phyloP scores from a whole-genome alignment of 1,284 basidiomycete genomes.

The Cutaneotrichosporon sp. region DNA sequence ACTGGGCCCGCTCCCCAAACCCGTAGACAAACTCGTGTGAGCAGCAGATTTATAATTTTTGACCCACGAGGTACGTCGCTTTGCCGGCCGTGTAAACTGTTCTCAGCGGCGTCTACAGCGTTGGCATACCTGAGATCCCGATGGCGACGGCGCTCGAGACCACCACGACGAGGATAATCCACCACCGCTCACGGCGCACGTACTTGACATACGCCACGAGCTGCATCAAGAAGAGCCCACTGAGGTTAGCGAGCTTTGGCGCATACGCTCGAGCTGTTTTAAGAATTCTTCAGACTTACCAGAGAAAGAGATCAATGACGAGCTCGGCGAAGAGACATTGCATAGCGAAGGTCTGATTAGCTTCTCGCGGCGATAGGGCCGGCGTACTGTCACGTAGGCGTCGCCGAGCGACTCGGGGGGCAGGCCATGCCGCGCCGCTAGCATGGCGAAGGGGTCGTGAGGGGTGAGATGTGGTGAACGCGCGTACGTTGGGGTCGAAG shows the following conservation, averaged over 20 bases:
- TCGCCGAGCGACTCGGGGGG: too few species aligned
- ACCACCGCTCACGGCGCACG: background rate
- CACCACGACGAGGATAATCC: background rate
- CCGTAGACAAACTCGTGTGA: background rate
- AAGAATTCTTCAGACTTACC: slow-evolving; percentile 13
- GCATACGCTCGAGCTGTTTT: background rate
- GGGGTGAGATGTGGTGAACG: too few species aligned
- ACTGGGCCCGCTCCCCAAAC: background rate
- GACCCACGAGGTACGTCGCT: too few species aligned
- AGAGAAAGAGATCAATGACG: slow-evolving; percentile 22
- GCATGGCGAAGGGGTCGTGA: too few species aligned
- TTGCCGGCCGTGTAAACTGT: too few species aligned
- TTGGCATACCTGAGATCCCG: background rate
- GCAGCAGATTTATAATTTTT: too few species aligned
- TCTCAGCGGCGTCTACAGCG: background rate
- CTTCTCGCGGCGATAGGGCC: background rate
- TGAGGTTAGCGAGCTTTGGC: background rate
- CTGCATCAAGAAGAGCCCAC: slow-evolving; percentile 27
- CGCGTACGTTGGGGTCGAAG: too few species aligned
- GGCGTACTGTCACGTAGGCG: background rate
- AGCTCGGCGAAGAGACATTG: slow-evolving; percentile 15
- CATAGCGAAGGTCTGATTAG: background rate
- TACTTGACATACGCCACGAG: slow-evolving; percentile 15
- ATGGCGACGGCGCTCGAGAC: background rate
- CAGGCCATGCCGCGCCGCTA: too few species aligned